Base-by-base conservation (phyloP, 2,329 filamentous ascomycete species). In the Parascedosporium putredinis region DNA sequence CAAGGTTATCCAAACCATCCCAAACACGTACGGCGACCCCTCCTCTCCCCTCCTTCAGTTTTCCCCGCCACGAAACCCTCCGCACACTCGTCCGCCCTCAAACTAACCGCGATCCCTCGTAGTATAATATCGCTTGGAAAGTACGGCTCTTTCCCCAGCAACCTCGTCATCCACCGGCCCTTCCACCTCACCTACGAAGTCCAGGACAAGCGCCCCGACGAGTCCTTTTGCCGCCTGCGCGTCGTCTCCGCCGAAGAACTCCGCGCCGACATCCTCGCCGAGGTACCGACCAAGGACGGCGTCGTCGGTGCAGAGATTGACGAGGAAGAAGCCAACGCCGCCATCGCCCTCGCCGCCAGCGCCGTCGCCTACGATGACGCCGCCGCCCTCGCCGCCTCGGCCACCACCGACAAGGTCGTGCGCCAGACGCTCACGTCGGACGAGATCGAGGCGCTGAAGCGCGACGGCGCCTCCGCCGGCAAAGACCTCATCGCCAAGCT, bases 401-500 rank as follows among this genome's bases (percentile, higher is more conserved):
- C 43, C 3, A 25, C 40, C 3, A 27, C 31, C 10, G 78, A 83
- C 63, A 75, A 78, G 53, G 72, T 70, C 42, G 76, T 77, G 50
- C 72, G 88, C 43, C 93, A 98, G 68, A 86, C 81, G 5, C 71
- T 98, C 16, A 84, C 83, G 0, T 78, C 85, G 23, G 81, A 78
- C 22, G 90, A 83, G 56, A 88, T 88, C 18, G 85, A 90, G 45
- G 84, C 81, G 48, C 83, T 81, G 3, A 84, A 84, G 57, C 84
- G 74, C 10, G 80, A 88, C 51, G 86, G 84, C 9, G 81, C 83
- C 3, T 83, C 83, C 4, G 87, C 88, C 0, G 91, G 90, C 10
- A 86, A 86, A 63, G 90, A 95, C 47, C 78, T 98, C 45, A 93
- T 98, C 55, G 84, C 87, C n/a, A 95, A 90, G 67, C 81, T 98